phyloP scores from a whole-genome alignment of 768 basidiomycete genomes.

The Chalciporus pseudorubinellus region DNA sequence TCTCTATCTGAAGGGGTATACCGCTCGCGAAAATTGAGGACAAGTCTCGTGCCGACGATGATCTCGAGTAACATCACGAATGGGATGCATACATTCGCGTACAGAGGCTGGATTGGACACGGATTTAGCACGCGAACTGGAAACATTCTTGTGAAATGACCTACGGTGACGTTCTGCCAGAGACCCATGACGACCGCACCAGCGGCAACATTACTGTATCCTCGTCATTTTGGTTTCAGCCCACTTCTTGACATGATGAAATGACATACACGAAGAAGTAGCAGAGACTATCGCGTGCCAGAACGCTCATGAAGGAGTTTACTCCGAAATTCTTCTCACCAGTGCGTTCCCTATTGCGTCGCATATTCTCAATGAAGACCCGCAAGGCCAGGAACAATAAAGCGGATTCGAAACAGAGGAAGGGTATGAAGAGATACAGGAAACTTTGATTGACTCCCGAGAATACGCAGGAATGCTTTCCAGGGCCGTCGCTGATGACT shows the following conservation, averaged over 20 bases:
- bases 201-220: constrained; percentile 22
- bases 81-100: constrained; percentile 31
- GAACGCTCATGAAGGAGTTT: constrained; percentile 22
- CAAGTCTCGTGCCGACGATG: constrained; percentile 30
- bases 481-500: constrained; percentile 13
- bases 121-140: background rate
- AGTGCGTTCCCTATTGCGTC: background rate
- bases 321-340: constrained; percentile 4
- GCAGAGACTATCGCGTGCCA: constrained; percentile 30
- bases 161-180: constrained; percentile 25
- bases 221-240: no score
- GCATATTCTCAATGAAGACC: constrained; percentile 14
- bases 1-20: constrained; percentile 16
- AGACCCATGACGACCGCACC: constrained; percentile 27
- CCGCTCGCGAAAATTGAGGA: constrained; percentile 32
- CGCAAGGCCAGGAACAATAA: constrained; percentile 24
- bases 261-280: constrained; percentile 28
- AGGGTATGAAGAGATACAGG: constrained; percentile 30
- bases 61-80: constrained; percentile 33
- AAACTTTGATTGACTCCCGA: constrained; percentile 21
- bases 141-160: background rate
- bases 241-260: no score
- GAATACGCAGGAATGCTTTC: constrained; percentile 21
- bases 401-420: constrained; percentile 28
- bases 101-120: constrained; percentile 13